Base-by-base conservation (phyloP, 2,329 filamentous ascomycete genomes). In the Dactylonectria macrodidyma region DNA sequence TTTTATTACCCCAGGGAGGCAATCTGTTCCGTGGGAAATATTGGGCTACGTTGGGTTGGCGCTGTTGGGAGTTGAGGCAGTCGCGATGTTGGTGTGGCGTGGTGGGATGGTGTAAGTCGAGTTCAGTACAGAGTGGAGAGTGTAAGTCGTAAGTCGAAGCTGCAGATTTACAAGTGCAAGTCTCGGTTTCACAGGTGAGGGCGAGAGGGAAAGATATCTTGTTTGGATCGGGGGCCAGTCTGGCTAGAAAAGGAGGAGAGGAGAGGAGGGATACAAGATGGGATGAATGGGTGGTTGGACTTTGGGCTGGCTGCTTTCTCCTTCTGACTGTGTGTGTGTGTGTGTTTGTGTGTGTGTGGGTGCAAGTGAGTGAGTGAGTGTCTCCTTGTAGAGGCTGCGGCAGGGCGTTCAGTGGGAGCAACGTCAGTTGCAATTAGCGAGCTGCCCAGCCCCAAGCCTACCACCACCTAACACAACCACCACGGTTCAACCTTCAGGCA, bases 171-270 rank as follows among this genome's bases (percentile, higher is more conserved):
- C 46, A 50, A 30, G 10, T 47, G 30, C 34, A 26, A 36, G 19
- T 24, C 26, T 22, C 38, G 26, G 41, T 11, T 30, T 61, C 52
- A 44, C 44, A 46, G 47, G 41, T 24, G 26, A 19, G 26, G 56
- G 44, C 19, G 51, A 51, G 52, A 48, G 55, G 12, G 22, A 14
- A 57, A 50, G 22, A 59, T n/a, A 19, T 55, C 19, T 50, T 26
- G 33, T 52, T 34, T 24, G 52, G 73, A 62, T 59, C 65, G 70
- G 73, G 71, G 59, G 48, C 51, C 51, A 34, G 51, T 10, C 57
- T 19, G 58, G 14, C 57, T 65, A 57, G 47, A 56, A 57, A 62
- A 44, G 58, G 54, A 51, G 26, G 46, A 33, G 34, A 11, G 34
- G n/a, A 47, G 64, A 63, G 62, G 63, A 61, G 36, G 63, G 62